Base-by-base conservation (phyloP, 2,329 filamentous ascomycete species). In the Aspergillus quadricinctus region DNA sequence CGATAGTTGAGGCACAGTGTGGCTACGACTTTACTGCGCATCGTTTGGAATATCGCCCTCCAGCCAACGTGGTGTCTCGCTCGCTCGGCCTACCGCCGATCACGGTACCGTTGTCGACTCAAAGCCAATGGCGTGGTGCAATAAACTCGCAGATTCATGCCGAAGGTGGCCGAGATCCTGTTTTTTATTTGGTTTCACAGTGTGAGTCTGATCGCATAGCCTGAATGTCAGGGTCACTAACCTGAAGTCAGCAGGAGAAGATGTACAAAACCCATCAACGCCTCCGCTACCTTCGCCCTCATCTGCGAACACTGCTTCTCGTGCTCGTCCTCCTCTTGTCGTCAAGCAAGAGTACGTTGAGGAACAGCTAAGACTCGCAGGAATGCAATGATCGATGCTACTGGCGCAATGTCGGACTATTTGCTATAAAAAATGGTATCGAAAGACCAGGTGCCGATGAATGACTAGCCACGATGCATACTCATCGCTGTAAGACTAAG, bases 331-430 rank as follows among this genome's bases (percentile, higher is more conserved):
- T 7, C 35, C 35, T 52, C 29, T 41, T 28, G 19, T 41, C 5
- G 27, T 52, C 23, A 53, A 53, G 45, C 52, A 49, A 41, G 52
- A 53, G 23, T 53, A 53, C 21, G 52, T 49, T 9, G 52, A 53
- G 29, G 29, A 53, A 17, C 84, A 27, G 7, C 11, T 46, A 8
- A 46, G 43, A 3, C 21, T 46, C 11, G 5, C 43, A 14, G 23
- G 43, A 14, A 25, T 46, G 43, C 43, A 23, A 27, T 46, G 17
- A 23, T 23, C 17, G 9, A 17, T 14, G 21, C 6, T 11, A 11
- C 10, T 27, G 43, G 11, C 11, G 41, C 19, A 45, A 10, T 37
- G 31, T 6, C 5, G 31, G 14, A 14, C 31, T 17, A n/a, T 37
- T 35, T 35, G 11, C 3, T 37, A 37, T 17, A 14, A 7, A 7